Base-by-base conservation (phyloP, 495 filamentous ascomycete species). In the Neurospora cerealis region DNA sequence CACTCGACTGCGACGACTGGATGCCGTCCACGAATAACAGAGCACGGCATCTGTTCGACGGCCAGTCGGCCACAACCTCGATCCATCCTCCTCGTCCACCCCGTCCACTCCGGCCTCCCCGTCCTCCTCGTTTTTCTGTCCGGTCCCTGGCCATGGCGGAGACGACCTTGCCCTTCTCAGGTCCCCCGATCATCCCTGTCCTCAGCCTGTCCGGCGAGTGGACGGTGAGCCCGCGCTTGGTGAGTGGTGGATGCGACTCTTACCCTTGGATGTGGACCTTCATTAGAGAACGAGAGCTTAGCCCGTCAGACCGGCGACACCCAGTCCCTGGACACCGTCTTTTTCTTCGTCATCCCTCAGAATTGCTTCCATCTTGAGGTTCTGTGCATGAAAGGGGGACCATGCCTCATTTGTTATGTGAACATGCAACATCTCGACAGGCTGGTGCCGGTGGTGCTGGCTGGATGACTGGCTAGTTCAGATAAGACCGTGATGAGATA, bases 191-290 rank as follows among this genome's bases (percentile, higher is more conserved):
- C 54, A 66, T 66, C 54, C 54, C 54, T 66, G 54, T 66, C 54
- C 6, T 66, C 54, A 66, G 15, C 24, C 54, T 66, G 54, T 66
- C 54, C 28, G 54, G 54, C 54, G 54, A 66, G 46, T 42, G 70
- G 71, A 70, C 76, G 74, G 34, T 76, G 78, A 70, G 73, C 77
- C 70, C 70, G 62, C 71, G 72, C 62, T 21, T 74, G 73, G 70
- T 75, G 75, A 78, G 70, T 77, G 78, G 75, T 73, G 70, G 75
- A 75, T 69, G 54, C 69, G 28, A 19, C 54, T 34, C 72, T 40
- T 73, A 70, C 60, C 69, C 72, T 79, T 62, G 41, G 41, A 38
- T 62, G 79, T 81, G 79, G 79, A 75, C 69, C 69, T 71, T 81
- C 78, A 80, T 80, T 76, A 77, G 36, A 73, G 74, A 69, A 17